A percentile compares a stretch with the other conserved stretches of the same genome.
Conservation (phyloP, 2,329 filamentous ascomycete species). For the Penicillium glabrum region DNA sequence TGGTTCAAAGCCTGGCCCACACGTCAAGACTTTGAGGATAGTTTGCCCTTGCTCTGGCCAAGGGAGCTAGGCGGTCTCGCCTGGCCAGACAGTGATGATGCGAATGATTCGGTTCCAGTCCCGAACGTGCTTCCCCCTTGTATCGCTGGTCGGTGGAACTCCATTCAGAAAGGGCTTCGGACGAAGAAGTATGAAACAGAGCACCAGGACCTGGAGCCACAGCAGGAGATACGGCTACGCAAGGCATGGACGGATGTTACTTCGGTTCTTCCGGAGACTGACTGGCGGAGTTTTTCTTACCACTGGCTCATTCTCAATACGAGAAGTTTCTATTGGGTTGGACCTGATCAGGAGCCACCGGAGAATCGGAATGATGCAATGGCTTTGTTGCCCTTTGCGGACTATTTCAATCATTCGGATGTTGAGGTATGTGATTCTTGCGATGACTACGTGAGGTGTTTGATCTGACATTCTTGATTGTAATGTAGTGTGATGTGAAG, state of each 20-base stretch:
- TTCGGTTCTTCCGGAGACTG: constrained; percentile 43
- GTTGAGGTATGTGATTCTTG: constrained; percentile 32
- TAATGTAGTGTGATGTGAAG: constrained; percentile 37
- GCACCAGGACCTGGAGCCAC: constrained; percentile 39
- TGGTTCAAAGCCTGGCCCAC: constrained; percentile 72
- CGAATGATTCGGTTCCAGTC: not conserved
- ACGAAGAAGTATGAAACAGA: constrained; percentile 29
- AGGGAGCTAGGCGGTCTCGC: constrained; percentile 36
- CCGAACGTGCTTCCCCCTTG: constrained; percentile 35
- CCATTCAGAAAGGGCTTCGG: constrained; percentile 23
- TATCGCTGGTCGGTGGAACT: constrained; percentile 39
- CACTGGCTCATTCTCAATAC: constrained; percentile 63
- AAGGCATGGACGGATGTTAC: constrained; percentile 51
- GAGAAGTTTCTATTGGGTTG: constrained; percentile 60
- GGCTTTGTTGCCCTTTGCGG: constrained; percentile 47
- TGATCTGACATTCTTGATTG: not conserved
- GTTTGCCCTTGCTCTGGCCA: constrained; percentile 59
- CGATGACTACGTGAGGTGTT: not conserved
- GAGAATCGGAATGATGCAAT: constrained; percentile 47
- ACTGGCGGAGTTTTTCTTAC: constrained; percentile 51
- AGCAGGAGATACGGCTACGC: constrained; percentile 56
- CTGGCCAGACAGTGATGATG: constrained; percentile 26
- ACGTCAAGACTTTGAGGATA: constrained; percentile 57
- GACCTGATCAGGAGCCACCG: constrained; percentile 36
- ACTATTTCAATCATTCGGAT: constrained; percentile 50